These are phyloP conservation scores for Colletotrichum sidae DNA, from an alignment of 2,329 filamentous ascomycete species.

Conservation along the genomic window DNA sequence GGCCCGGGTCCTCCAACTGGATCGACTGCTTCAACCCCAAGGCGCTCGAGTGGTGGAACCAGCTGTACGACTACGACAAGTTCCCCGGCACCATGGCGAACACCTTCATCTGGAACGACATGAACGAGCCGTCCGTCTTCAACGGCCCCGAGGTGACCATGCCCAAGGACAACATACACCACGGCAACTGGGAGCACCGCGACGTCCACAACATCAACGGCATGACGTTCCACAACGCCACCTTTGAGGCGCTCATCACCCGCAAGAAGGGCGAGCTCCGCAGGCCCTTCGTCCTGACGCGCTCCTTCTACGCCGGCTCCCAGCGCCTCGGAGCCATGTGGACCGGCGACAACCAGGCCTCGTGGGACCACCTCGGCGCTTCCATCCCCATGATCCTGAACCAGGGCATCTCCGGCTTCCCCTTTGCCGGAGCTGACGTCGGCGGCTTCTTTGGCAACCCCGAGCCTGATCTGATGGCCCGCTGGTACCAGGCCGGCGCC, in stretches of 20 bases:
- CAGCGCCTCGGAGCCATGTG: constrained; percentile 96
- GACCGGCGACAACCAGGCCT: constrained; percentile 97
- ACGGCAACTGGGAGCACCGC: constrained; percentile 93
- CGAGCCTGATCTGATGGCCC: constrained; percentile 87
- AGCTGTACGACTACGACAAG: constrained; percentile 85
- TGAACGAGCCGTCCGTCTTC: constrained; percentile 99
- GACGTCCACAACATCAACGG: constrained; percentile 97
- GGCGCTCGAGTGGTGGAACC: constrained; percentile 90
- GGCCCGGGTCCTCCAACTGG: constrained; percentile 98
- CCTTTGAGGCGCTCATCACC: constrained; percentile 83
- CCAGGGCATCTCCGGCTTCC: constrained; percentile 92
- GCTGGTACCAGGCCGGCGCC: constrained; percentile 96
- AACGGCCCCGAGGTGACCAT: constrained; percentile 98
- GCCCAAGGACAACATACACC: constrained; percentile 97
- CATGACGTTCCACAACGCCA: constrained; percentile 95
- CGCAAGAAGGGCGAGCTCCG: constrained; percentile 88
- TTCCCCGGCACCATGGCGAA: constrained; percentile 91
- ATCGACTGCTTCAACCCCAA: constrained; percentile 96
- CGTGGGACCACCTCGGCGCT: constrained; percentile 90
- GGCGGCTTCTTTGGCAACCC: constrained; percentile 99
- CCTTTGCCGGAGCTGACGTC: constrained; percentile 94
- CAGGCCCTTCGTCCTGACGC: constrained; percentile 92
- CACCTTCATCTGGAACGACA: constrained; percentile 98
- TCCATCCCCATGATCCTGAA: constrained; percentile 94
- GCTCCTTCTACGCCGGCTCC: constrained; percentile 90